Evolutionary conservation across 257 asterid genomes (phyloP).

Genomic region (Perilla frutescens): DNA sequence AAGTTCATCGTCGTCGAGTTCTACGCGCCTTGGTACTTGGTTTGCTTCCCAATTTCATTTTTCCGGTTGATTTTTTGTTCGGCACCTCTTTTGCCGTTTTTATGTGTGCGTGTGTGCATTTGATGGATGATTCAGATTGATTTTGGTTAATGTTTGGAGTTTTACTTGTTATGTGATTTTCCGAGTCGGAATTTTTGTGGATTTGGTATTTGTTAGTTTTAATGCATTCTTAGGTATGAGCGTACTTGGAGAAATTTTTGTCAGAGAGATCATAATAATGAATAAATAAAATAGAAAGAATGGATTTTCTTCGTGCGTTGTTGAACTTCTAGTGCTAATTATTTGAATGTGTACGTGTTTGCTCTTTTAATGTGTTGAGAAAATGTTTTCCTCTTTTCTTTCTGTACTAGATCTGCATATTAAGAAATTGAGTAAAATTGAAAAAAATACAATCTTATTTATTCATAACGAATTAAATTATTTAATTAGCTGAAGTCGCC

Average conservation of each 20-base stretch:
- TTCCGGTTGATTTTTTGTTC: not conserved
- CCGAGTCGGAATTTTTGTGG: conserved; percentile 1
- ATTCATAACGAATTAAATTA: conserved; percentile 1
- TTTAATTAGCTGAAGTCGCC: conserved; percentile 12
- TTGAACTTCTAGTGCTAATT: not conserved
- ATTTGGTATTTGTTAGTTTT: conserved; percentile 9
- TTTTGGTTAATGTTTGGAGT: not conserved
- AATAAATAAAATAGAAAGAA: not conserved
- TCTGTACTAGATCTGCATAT: conserved; percentile 19
- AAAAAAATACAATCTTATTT: conserved; percentile 1
- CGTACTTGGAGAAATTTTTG: too few species aligned
- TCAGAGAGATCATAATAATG: not conserved
- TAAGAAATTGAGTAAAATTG: not conserved
- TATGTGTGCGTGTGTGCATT: not conserved
- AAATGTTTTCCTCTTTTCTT: conserved; percentile 11
- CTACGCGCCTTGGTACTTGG: conserved; percentile 82
- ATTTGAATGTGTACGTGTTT: not conserved
- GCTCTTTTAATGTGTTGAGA: conserved; percentile 12
- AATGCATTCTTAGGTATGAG: too few species aligned
- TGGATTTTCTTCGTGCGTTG: not conserved
- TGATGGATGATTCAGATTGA: conserved; percentile 19
- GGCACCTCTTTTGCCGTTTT: not conserved
- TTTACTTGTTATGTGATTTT: conserved; percentile 6
- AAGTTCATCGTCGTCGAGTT: conserved; percentile 87
- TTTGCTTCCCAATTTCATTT: not conserved